phyloP scores from a whole-genome alignment of 805 yeast genomes.

The Ogataea philodendri region DNA sequence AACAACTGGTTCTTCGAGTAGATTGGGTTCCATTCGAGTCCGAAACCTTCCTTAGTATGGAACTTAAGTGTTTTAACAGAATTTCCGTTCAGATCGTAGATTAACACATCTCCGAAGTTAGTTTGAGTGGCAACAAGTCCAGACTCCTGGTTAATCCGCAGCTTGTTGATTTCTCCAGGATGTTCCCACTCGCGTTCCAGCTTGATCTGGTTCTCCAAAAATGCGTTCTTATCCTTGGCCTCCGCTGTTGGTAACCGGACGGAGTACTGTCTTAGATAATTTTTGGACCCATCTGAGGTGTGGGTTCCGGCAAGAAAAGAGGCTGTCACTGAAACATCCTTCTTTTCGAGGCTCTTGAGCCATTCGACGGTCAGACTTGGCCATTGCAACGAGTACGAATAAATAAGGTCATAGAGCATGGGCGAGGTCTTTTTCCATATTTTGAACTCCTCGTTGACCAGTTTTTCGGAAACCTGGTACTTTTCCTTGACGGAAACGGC shows the following conservation, averaged over 20 bases:
- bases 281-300: conserved; percentile 40
- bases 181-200: conserved; percentile 54
- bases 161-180: conserved; percentile 64
- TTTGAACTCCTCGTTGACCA: conserved; percentile 72
- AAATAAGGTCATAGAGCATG: conserved; percentile 67
- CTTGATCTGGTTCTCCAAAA: conserved; percentile 39
- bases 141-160: conserved; percentile 51
- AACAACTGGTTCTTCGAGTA: conserved; percentile 42
- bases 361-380: conserved; percentile 73
- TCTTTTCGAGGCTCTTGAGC: conserved; percentile 46
- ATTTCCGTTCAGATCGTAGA: conserved; percentile 36
- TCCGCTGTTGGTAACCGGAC: conserved; percentile 51
- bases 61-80: conserved; percentile 38
- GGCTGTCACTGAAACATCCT: conserved; percentile 17
- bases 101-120: conserved; percentile 47
- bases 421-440: conserved; percentile 88
- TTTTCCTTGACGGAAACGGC: conserved; percentile 30
- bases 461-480: conserved; percentile 57
- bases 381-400: conserved; percentile 64
- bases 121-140: conserved; percentile 54
- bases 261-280: conserved; percentile 44
- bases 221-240: conserved; percentile 26
- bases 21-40: conserved; percentile 62
- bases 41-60: conserved; percentile 68
- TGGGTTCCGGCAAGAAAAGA: conserved; percentile 47